These are phyloP conservation scores for Erythrophleum fordii DNA, from an alignment of 306 rosid species.

Conservation along the genomic window DNA sequence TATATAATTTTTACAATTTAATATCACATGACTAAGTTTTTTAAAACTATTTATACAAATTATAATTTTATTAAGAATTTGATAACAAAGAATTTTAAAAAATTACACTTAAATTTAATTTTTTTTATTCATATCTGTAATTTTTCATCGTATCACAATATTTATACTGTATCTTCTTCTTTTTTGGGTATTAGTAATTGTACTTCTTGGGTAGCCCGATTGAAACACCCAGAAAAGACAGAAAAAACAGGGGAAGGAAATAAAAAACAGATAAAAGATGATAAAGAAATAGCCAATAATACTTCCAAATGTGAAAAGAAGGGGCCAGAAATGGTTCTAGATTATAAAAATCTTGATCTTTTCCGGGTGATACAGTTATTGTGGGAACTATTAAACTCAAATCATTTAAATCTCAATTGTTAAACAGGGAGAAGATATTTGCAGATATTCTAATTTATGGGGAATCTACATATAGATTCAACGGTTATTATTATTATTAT, in stretches of 20 bases:
- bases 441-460: neutral
- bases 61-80: no score
- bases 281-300: constrained; percentile 41
- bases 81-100: no score
- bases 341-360: neutral
- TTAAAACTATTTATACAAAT: no score
- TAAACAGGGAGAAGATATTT: constrained; percentile 13
- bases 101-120: no score
- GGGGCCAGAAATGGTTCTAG: neutral
- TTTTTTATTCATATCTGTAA: no score
- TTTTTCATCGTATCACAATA: no score
- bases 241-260: no score
- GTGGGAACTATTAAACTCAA: neutral
- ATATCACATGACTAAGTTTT: no score
- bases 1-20: no score
- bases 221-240: neutral
- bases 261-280: neutral
- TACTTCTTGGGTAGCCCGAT: no score
- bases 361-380: neutral
- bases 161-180: no score
- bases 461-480: neutral
- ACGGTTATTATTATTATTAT: neutral
- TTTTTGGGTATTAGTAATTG: neutral
- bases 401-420: neutral
- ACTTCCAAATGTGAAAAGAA: constrained; percentile 15